Base-by-base conservation (phyloP, 495 filamentous ascomycete genomes). In the Parmelia sp. region DNA sequence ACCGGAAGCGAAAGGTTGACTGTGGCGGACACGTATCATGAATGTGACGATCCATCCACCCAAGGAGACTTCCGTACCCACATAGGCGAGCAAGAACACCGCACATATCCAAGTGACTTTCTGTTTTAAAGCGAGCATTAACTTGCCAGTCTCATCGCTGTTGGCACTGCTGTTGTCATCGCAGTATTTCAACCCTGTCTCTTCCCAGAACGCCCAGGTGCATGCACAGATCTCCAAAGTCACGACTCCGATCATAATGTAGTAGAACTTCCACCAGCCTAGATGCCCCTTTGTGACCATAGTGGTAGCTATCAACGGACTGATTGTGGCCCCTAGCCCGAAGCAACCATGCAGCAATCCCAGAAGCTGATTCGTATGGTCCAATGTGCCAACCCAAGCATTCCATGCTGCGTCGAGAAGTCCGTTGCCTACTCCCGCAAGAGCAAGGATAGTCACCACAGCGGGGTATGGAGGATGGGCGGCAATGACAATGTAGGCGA, bases 1-100 rank as follows among this genome's bases (percentile, higher is more conserved):
- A 47, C 86, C 85, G 64, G 78, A 79, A 8, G 79, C 78, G 65
- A 87, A 88, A 4, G 78, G 71, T 12, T 64, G 69, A 4, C 80
- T 84, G 58, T 86, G 70, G 23, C 86, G 75, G 23, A 87, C 80
- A 17, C 76, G 75, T 21, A 84, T 82, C 83, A 87, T 87, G 65
- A 87, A 88, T 4, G 78, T 82, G 40, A 86, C 83, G 65, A 88
- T 83, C 85, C 86, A 88, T 12, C 86, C 86, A 37, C 90, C 90
- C 1, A 96, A 80, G 0, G 87, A 85, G 27, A 96, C 91, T 72
- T 96, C 91, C n/a, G 86, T 76, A 49, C 91, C 91, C 15, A 94
- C 89, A 69, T 94, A 95, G 45, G 83, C 83, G 4, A 96, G 79
- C 44, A 94, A 74, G 74, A 95, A 96, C 21, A 88, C 51, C 12